These are phyloP conservation scores for Sporothrix dimorphospora DNA, from an alignment of 2,329 filamentous ascomycete genomes.

Conservation along the genomic window DNA sequence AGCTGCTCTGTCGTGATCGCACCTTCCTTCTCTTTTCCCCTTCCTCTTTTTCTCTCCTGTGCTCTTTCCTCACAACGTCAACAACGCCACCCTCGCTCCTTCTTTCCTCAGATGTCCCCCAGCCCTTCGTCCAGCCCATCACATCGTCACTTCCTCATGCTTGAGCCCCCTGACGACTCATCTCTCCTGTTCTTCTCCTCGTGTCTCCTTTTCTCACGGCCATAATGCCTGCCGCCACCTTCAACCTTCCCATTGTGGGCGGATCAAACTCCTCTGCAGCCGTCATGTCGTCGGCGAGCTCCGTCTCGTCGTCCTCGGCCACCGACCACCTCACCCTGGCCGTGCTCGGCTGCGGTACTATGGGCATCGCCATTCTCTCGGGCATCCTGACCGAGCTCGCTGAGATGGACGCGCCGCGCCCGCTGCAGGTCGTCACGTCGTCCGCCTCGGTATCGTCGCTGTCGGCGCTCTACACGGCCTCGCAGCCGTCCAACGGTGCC, in stretches of 20 bases:
- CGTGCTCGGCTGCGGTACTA: slow-evolving; percentile 80
- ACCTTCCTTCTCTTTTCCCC: background rate
- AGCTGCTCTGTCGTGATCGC: background rate
- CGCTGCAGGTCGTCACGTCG: slow-evolving; percentile 51
- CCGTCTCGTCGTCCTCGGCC: slow-evolving; percentile 20
- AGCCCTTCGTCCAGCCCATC: slow-evolving; percentile 6
- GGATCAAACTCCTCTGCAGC: background rate
- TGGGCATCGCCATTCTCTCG: slow-evolving; percentile 82
- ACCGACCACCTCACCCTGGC: slow-evolving; percentile 65
- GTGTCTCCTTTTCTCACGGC: background rate
- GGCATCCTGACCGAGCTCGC: slow-evolving; percentile 75
- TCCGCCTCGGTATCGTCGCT: slow-evolving; percentile 28
- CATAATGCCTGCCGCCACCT: slow-evolving; percentile 25
- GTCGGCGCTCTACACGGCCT: slow-evolving; percentile 16
- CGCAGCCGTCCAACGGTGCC: background rate
- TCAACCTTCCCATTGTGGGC: slow-evolving; percentile 20
- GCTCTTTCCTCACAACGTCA: background rate
- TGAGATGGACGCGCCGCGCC: slow-evolving; percentile 53
- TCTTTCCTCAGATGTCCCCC: slow-evolving; percentile 11
- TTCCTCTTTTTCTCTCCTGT: background rate
- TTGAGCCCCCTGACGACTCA: slow-evolving; percentile 8
- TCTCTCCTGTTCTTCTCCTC: background rate
- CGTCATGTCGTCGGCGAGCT: slow-evolving; percentile 13
- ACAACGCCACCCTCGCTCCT: background rate
- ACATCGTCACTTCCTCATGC: slow-evolving; percentile 24